Conservation (phyloP, 495 filamentous ascomycete genomes). For the Hyaloscypha variabilis region DNA sequence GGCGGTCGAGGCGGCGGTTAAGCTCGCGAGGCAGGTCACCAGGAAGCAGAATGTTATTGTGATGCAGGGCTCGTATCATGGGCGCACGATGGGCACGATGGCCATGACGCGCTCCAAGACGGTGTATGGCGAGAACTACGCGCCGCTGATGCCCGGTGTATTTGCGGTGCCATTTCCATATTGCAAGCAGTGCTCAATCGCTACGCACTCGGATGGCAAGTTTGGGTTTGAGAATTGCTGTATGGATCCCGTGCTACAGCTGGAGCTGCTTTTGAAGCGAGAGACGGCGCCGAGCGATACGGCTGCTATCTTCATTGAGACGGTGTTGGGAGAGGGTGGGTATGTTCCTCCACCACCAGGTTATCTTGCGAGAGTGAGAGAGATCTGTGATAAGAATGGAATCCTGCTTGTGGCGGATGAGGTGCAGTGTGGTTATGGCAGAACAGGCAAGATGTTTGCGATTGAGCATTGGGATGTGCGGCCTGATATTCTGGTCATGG, state of each 20-base stretch:
- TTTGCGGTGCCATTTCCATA: conserved; percentile 24
- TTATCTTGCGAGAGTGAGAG: conserved; percentile 63
- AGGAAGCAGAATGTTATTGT: conserved; percentile 66
- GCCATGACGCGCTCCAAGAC: conserved; percentile 48
- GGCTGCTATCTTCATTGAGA: conserved; percentile 38
- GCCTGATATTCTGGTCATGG: conserved; percentile 67
- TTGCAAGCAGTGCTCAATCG: conserved; percentile 25
- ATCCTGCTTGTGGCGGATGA: conserved; percentile 73
- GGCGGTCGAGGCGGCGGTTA: conserved; percentile 65
- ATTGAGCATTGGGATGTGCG: conserved; percentile 64
- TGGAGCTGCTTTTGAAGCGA: conserved; percentile 19
- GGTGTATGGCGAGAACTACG: conserved; percentile 30
- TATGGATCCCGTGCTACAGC: conserved; percentile 46
- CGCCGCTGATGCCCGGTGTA: conserved; percentile 31
- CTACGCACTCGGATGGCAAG: conserved; percentile 17
- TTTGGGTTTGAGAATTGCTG: conserved; percentile 21
- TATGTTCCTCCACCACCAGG: conserved; percentile 62
- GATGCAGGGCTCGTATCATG: conserved; percentile 65
- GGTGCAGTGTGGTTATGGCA: conserved; percentile 76
- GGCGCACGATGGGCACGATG: conserved; percentile 46
- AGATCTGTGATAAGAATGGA: conserved; percentile 63
- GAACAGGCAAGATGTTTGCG: conserved; percentile 66
- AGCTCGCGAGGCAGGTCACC: conserved; percentile 58
- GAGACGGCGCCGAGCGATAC: conserved; percentile 22
- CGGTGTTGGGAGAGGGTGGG: conserved; percentile 44